A percentile compares a stretch with the other conserved stretches of the same genome.
phyloP scores from a whole-genome alignment of 2,329 filamentous ascomycete genomes.

The Nemania serpens region DNA sequence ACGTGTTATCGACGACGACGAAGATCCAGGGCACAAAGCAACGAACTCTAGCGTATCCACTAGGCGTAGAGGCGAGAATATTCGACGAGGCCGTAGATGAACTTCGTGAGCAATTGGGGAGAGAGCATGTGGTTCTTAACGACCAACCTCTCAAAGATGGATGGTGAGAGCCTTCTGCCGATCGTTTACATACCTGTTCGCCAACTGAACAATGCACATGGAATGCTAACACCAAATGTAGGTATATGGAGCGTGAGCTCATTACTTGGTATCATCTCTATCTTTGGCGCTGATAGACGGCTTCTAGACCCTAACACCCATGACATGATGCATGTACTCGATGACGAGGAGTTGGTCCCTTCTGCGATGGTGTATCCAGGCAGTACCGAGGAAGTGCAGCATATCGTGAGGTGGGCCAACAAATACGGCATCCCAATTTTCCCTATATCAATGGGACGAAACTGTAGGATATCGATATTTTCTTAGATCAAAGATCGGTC shows the following conservation, averaged over 20 bases:
- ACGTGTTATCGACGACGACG: conserved; percentile 43
- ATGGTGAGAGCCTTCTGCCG: conserved; percentile 42
- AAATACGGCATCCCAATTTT: conserved; percentile 37
- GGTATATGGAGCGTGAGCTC: conserved; percentile 41
- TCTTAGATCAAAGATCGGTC: background rate
- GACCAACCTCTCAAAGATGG: conserved; percentile 48
- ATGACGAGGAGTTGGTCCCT: conserved; percentile 52
- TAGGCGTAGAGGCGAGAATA: conserved; percentile 42
- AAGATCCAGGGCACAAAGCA: conserved; percentile 39
- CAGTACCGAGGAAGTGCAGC: conserved; percentile 41
- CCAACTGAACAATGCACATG: background rate
- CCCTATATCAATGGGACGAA: conserved; percentile 39
- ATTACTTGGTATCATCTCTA: background rate
- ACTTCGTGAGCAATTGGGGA: conserved; percentile 42
- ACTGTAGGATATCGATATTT: conserved; percentile 32
- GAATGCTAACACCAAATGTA: conserved; percentile 12
- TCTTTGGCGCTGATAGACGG: conserved; percentile 10
- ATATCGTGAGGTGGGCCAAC: conserved; percentile 42
- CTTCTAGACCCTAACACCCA: conserved; percentile 45
- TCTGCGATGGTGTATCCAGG: conserved; percentile 47
- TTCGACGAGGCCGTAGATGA: conserved; percentile 45
- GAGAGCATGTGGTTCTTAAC: conserved; percentile 47
- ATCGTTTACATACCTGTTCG: background rate
- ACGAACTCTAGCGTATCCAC: conserved; percentile 45
- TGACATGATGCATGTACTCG: conserved; percentile 49